phyloP scores from a whole-genome alignment of 2,329 filamentous ascomycete genomes.

The Cercospora citrullina region DNA sequence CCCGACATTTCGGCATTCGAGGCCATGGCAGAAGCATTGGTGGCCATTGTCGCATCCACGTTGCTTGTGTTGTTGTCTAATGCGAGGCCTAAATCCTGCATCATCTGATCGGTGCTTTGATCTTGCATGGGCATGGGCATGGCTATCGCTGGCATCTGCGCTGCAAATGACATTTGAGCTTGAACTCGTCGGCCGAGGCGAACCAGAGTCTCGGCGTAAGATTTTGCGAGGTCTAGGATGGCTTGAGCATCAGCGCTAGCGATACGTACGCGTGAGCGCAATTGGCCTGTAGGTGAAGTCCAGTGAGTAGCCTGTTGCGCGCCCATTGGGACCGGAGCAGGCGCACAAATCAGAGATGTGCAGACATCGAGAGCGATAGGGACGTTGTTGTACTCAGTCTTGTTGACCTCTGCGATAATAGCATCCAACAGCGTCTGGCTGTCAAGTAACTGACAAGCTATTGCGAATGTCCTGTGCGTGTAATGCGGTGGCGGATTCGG shows the following conservation, averaged over 20 bases:
- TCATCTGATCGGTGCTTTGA: constrained; percentile 35
- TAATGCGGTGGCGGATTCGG: constrained; percentile 62
- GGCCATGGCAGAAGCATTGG: constrained; percentile 10
- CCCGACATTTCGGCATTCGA: constrained; percentile 26
- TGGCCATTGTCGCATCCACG: constrained; percentile 21
- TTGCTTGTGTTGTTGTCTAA: constrained; percentile 23
- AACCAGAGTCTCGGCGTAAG: constrained; percentile 53
- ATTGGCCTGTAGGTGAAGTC: constrained; percentile 42
- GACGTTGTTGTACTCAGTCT: constrained; percentile 59
- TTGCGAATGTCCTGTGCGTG: constrained; percentile 69
- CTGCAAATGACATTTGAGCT: constrained; percentile 55
- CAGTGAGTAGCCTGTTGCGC: constrained; percentile 30
- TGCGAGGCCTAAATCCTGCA: constrained; percentile 39
- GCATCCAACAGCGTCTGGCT: constrained; percentile 60
- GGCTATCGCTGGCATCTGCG: constrained; percentile 52
- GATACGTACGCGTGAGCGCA: constrained; percentile 42
- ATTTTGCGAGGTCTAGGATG: constrained; percentile 59
- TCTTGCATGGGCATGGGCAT: constrained; percentile 31
- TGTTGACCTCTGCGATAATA: constrained; percentile 67
- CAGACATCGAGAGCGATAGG: constrained; percentile 68
- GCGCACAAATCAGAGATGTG: constrained; percentile 67
- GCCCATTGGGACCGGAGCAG: constrained; percentile 44
- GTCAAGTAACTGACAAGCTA: constrained; percentile 61
- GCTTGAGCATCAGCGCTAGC: constrained; percentile 54
- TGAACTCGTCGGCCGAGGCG: constrained; percentile 37